Evolutionary conservation across 768 basidiomycete genomes (phyloP).

Genomic region (Mycena kentingensis): DNA sequence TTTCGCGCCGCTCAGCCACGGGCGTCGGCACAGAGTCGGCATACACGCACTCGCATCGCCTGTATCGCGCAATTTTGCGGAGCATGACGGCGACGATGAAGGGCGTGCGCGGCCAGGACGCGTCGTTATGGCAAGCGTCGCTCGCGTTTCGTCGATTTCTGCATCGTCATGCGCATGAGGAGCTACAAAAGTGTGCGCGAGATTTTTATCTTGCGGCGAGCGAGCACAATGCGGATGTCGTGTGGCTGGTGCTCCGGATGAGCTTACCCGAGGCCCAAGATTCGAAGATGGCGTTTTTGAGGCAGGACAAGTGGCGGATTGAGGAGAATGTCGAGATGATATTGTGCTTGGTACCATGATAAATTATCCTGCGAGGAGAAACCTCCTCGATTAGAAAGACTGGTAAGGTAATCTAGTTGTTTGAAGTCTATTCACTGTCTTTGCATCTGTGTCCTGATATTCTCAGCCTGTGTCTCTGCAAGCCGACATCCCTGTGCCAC

Average conservation of each 20-base stretch:
- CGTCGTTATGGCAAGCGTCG: conserved; percentile 79
- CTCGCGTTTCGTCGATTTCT: conserved; percentile 79
- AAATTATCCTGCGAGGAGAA: too few relatives aligned
- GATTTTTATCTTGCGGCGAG: conserved; percentile 64
- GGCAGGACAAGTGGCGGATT: conserved; percentile 65
- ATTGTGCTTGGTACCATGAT: conserved; percentile 22
- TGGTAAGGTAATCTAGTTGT: too few relatives aligned
- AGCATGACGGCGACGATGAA: conserved; percentile 70
- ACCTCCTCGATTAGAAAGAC: neutral
- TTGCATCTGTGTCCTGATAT: too few relatives aligned
- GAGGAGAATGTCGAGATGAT: conserved; percentile 42
- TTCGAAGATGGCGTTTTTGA: conserved; percentile 51
- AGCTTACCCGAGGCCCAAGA: conserved; percentile 44
- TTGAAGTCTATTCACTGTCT: too few relatives aligned
- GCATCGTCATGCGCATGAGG: conserved; percentile 62
- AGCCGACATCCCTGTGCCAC: too few relatives aligned
- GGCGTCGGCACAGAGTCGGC: conserved; percentile 67
- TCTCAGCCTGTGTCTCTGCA: too few relatives aligned
- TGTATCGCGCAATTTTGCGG: conserved; percentile 74
- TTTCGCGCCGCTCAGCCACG: conserved; percentile 56
- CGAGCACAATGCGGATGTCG: conserved; percentile 70
- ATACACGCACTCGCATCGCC: conserved; percentile 78
- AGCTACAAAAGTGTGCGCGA: conserved; percentile 69
- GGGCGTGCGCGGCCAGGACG: conserved; percentile 70
- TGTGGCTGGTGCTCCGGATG: conserved; percentile 76